Evolutionary conservation across 2,329 filamentous ascomycete species (phyloP).

Genomic region (Aspergillus sp.): DNA sequence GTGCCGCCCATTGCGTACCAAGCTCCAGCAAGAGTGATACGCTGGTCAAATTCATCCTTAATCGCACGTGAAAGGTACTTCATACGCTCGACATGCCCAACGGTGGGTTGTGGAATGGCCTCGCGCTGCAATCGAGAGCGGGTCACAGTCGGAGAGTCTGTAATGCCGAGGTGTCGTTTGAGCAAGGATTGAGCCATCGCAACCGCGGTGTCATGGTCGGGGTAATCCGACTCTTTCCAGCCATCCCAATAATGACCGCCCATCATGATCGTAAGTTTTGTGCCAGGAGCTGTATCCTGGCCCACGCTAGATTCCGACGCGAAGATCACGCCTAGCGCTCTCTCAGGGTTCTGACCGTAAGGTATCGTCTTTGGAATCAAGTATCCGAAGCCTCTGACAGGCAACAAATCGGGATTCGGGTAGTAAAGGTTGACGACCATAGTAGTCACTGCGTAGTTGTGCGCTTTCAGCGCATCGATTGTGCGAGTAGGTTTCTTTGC

Average conservation of each 20-base stretch:
- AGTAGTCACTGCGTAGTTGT: constrained; percentile 71
- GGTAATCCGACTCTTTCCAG: constrained; percentile 54
- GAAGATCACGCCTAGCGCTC: constrained; percentile 87
- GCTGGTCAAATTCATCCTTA: constrained; percentile 56
- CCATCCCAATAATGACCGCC: constrained; percentile 89
- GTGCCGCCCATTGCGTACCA: constrained; percentile 48
- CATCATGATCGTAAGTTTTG: constrained; percentile 90
- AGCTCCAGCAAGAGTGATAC: constrained; percentile 62
- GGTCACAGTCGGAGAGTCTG: constrained; percentile 59
- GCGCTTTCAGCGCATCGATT: constrained; percentile 24
- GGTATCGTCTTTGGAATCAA: constrained; percentile 76
- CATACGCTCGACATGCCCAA: constrained; percentile 72
- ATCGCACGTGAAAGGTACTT: constrained; percentile 57
- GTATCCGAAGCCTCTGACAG: constrained; percentile 79
- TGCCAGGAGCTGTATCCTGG: constrained; percentile 62
- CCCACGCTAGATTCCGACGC: constrained; percentile 68
- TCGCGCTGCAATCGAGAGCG: constrained; percentile 63
- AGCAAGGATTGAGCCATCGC: constrained; percentile 70
- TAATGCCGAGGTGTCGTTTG: constrained; percentile 71
- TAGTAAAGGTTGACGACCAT: constrained; percentile 94
- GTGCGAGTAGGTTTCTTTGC: constrained; percentile 17
- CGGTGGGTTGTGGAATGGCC: constrained; percentile 87
- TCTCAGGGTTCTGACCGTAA: constrained; percentile 73
- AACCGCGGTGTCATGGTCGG: constrained; percentile 65
- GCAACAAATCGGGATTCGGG: constrained; percentile 61